phyloP scores from a whole-genome alignment of 495 filamentous ascomycete genomes.

The Trichodelitschia bisporula region DNA sequence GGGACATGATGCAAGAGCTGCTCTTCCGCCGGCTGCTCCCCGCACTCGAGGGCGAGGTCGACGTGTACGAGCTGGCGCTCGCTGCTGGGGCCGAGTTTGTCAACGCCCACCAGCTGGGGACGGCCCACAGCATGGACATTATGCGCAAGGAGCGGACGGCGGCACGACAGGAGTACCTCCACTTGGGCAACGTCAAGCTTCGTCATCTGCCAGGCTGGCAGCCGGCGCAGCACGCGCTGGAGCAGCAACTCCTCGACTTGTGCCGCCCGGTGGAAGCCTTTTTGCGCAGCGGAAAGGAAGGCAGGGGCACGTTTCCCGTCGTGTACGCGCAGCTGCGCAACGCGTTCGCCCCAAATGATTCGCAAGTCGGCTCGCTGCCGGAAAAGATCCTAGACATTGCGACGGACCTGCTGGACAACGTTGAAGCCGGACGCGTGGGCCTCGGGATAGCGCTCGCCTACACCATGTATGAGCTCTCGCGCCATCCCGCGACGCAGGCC shows the following conservation, averaged over 20 bases:
- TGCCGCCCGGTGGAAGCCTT: background rate
- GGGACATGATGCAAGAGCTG: background rate
- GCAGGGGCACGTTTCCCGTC: background rate
- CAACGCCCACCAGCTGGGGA: background rate
- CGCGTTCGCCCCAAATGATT: too few relatives aligned
- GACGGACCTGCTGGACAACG: background rate
- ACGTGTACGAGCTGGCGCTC: background rate
- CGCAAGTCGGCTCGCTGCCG: too few relatives aligned
- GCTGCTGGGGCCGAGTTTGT: background rate
- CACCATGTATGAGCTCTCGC: background rate
- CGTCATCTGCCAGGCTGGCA: background rate
- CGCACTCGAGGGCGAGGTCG: background rate
- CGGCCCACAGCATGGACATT: background rate
- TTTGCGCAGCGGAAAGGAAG: conserved; percentile 1
- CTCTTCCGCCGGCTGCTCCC: background rate
- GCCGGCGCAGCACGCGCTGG: background rate
- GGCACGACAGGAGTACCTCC: background rate
- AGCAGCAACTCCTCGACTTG: background rate
- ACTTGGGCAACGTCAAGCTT: background rate
- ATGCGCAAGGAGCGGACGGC: background rate
- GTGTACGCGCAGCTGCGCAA: background rate
- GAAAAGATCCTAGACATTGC: background rate
- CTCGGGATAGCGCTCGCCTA: background rate
- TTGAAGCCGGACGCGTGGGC: background rate
- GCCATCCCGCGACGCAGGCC: background rate